Conservation (phyloP, 495 filamentous ascomycete genomes). For the Annulohypoxylon stygium region DNA sequence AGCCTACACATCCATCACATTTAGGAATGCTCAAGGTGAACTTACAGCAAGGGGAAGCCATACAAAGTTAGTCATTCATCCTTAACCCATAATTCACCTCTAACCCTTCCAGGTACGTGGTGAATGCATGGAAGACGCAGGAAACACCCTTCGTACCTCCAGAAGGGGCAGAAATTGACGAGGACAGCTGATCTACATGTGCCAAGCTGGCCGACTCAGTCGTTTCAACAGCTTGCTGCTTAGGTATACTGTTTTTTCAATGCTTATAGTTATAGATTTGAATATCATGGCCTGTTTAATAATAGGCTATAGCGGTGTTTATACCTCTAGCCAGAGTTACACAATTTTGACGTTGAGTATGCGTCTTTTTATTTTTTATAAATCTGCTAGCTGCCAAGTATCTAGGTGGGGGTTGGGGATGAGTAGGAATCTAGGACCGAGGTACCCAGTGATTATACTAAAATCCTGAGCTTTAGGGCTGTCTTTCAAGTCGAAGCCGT, state of each 20-base stretch:
- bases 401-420: no score
- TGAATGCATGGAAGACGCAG: slow-evolving; percentile 41
- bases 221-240: background rate
- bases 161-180: slow-evolving; percentile 29
- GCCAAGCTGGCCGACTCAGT: background rate
- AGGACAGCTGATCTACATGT: slow-evolving; percentile 20
- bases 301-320: no score
- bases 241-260: background rate
- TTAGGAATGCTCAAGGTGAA: slow-evolving; percentile 80
- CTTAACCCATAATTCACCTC: background rate
- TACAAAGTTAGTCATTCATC: slow-evolving; percentile 79
- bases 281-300: no score
- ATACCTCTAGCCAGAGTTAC: no score
- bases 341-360: no score
- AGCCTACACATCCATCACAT: slow-evolving; percentile 86
- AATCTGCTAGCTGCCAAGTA: no score
- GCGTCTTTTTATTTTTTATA: no score
- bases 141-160: slow-evolving; percentile 36
- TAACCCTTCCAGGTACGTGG: slow-evolving; percentile 40
- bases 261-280: background rate
- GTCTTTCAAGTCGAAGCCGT: no score
- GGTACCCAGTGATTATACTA: no score
- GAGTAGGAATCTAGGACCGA: no score
- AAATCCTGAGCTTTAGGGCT: no score
- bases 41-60: slow-evolving; percentile 91